Base-by-base conservation (phyloP, 2,329 filamentous ascomycete species). In the Capronia epimyces region DNA sequence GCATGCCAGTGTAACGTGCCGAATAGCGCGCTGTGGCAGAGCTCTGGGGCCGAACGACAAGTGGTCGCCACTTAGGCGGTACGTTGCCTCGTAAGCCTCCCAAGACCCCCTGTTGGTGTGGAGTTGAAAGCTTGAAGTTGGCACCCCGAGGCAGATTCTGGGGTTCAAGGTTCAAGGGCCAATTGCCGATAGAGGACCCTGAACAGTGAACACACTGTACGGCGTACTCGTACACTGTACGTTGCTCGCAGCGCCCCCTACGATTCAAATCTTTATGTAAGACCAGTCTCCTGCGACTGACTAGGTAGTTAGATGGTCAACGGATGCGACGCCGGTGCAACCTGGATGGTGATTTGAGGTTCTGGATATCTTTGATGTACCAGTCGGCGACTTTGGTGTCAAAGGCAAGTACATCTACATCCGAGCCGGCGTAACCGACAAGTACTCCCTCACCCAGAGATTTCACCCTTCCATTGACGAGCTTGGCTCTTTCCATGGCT, bases 401-500 rank as follows among this genome's bases (percentile, higher is more conserved):
- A 58, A 57, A 24, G 20, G 24, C 21, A 37, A 31, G 44, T 76
- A 72, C 61, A 62, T 76, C 50, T 76, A 72, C 61, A 62, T 76
- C 50, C 62, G 74, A 48, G 72, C 71, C 60, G 72, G 75, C 46
- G 72, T 76, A 3, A 76, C 72, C 3, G 57, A 61, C 9, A 72
- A 74, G 51, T 62, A 65, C 48, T 69, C 65, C 40, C 64, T 52
- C 67, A 65, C 39, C 63, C 62, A 63, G 3, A 71, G 71, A 2
- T 62, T 76, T 22, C 69, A 75, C 37, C 59, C 64, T 48, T 64
- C 75, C 32, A 64, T 71, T 4, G 62, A 62, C 21, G 60, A 64
- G 37, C 61, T 63, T n/a, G 71, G 72, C 24, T 65, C 67, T 29
- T 66, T 73, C 52, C 68, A 75, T 58, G 72, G 73, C 15, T 55